A percentile compares a stretch with the other conserved stretches of the same genome.
Conservation (phyloP, 306 rosid genomes). For the Medicago ruthenica region DNA sequence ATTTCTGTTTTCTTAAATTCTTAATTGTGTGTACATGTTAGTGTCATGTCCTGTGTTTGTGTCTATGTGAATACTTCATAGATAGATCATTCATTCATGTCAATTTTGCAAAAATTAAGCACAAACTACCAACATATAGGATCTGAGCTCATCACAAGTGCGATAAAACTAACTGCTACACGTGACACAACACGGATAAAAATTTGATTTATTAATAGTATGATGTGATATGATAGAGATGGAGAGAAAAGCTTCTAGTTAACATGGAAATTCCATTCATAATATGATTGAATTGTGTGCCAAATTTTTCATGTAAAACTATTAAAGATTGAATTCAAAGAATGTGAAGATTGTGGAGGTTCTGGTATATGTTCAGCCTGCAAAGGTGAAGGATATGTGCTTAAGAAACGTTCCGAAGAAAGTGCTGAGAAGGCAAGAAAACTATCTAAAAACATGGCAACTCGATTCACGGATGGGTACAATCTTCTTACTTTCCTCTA, state of each 20-base stretch:
- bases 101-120: neutral
- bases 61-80: neutral
- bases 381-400: constrained; percentile 95
- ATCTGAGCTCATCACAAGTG: neutral
- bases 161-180: neutral
- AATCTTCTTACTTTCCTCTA: constrained; percentile 25
- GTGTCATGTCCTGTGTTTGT: neutral
- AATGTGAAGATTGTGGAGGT: constrained; percentile 77
- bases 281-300: constrained; percentile 11
- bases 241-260: neutral
- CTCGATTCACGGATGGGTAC: constrained; percentile 88
- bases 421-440: constrained; percentile 76
- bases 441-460: constrained; percentile 77
- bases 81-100: neutral
- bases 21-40: neutral
- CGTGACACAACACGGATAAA: neutral
- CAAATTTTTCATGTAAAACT: constrained; percentile 34
- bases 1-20: neutral
- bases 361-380: constrained; percentile 93
- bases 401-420: constrained; percentile 74
- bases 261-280: constrained; percentile 8
- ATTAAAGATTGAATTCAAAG: constrained; percentile 63
- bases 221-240: neutral
- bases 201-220: neutral
- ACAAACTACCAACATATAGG: neutral